Conservation (phyloP, 192 early-diverging fungal species). For the Podila clonocystis region DNA sequence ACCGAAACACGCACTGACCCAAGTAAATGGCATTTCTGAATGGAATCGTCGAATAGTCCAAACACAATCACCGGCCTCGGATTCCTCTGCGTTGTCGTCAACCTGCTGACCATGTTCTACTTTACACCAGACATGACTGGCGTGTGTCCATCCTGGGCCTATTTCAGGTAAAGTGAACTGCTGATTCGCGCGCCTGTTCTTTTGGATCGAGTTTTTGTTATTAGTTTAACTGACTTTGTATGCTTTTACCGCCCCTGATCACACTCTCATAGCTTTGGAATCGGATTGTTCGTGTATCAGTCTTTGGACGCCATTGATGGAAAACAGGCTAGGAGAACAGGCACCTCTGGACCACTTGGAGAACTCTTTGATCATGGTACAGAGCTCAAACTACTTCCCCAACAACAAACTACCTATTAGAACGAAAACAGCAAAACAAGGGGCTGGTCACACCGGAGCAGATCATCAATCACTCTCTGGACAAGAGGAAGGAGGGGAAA, state of each 20-base stretch:
- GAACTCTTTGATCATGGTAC: constrained; percentile 97
- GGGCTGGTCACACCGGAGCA: neutral
- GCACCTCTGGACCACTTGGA: constrained; percentile 87
- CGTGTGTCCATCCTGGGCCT: constrained; percentile 83
- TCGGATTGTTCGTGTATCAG: constrained; percentile 89
- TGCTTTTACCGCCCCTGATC: neutral
- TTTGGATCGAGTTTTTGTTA: neutral
- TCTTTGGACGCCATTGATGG: constrained; percentile 95
- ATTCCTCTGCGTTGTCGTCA: constrained; percentile 79
- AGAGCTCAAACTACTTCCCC: constrained; percentile 36
- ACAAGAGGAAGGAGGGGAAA: neutral
- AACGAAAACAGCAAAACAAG: neutral
- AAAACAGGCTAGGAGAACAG: constrained; percentile 93
- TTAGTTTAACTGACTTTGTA: neutral
- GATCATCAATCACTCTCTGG: neutral
- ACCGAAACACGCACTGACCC: neutral
- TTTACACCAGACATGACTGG: constrained; percentile 76
- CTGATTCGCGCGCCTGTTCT: neutral
- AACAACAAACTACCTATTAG: neutral
- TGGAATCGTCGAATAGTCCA: constrained; percentile 59
- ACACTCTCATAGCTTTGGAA: constrained; percentile 59
- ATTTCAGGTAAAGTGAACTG: constrained; percentile 69
- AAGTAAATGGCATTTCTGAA: neutral
- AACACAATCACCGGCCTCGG: constrained; percentile 93
- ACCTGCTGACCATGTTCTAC: constrained; percentile 76